A percentile compares a stretch with the other conserved stretches of the same genome.
These are phyloP conservation scores for Lipomyces mesembrius DNA, from an alignment of 805 yeast species.

Conservation along the genomic window DNA sequence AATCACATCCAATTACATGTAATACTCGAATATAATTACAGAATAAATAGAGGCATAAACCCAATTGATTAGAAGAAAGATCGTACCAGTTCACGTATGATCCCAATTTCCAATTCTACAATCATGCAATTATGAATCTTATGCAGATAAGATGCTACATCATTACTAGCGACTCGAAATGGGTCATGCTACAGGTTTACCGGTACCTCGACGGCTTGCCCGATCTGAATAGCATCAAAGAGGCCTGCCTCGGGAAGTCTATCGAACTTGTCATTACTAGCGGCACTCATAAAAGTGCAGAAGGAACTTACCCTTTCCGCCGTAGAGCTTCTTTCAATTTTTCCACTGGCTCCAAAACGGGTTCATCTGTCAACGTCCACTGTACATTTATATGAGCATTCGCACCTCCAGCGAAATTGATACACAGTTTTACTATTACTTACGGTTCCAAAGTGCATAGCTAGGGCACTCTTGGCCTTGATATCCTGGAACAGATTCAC, in stretches of 20 bases:
- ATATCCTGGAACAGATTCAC: conserved; percentile 29
- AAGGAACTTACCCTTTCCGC: conserved; percentile 8
- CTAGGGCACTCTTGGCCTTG: conserved; percentile 26
- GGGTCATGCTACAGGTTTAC: neutral
- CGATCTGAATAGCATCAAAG: conserved; percentile 23
- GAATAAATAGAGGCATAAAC: neutral
- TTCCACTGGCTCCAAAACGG: conserved; percentile 27
- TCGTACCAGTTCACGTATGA: no score
- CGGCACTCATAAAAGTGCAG: neutral
- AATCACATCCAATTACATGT: neutral
- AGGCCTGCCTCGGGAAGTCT: conserved; percentile 22
- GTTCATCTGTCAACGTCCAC: conserved; percentile 31
- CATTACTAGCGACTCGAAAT: no score
- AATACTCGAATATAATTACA: neutral
- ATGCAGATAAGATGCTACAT: no score
- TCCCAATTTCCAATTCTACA: neutral
- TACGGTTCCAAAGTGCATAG: conserved; percentile 34
- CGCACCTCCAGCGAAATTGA: neutral
- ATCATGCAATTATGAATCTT: no score
- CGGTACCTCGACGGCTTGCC: conserved; percentile 19
- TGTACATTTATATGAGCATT: neutral
- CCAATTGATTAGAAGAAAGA: neutral
- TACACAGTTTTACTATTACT: neutral
- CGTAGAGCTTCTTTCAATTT: conserved; percentile 26
- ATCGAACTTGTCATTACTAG: neutral